Evolutionary conservation across 2,329 filamentous ascomycete species (phyloP).

Genomic region (Mycogone perniciosa): DNA sequence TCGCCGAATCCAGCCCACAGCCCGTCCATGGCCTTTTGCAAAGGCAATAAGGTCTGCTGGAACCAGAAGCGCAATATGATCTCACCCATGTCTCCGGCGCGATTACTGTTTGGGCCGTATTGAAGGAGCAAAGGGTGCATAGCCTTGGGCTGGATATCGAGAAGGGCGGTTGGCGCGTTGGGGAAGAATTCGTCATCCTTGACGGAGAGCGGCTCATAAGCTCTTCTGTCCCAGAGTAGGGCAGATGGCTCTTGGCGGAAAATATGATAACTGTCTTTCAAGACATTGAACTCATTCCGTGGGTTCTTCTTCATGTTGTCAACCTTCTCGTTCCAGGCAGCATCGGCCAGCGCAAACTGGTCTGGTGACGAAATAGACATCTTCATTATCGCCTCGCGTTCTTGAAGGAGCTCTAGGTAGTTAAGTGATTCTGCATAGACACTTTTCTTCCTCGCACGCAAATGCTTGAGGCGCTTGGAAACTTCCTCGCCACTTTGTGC

Average conservation of each 20-base stretch:
- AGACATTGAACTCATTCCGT: constrained; percentile 31
- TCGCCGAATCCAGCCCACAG: constrained; percentile 56
- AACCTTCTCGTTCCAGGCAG: constrained; percentile 31
- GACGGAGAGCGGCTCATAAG: constrained; percentile 61
- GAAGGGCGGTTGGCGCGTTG: constrained; percentile 46
- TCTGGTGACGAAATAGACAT: constrained; percentile 16
- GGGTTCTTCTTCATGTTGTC: constrained; percentile 27
- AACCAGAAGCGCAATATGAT: constrained; percentile 40
- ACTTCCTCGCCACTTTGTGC: constrained; percentile 1
- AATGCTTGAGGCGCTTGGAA: constrained; percentile 19
- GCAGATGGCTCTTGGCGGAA: constrained; percentile 43
- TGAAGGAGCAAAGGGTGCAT: constrained; percentile 43
- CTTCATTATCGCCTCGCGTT: constrained; percentile 23
- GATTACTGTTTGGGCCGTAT: constrained; percentile 33
- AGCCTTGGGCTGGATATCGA: constrained; percentile 61
- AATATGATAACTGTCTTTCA: constrained; percentile 49
- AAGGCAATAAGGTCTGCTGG: constrained; percentile 35
- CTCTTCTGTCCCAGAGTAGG: constrained; percentile 63
- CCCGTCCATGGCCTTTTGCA: constrained; percentile 41
- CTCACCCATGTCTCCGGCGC: constrained; percentile 46
- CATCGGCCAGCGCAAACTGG: constrained; percentile 25
- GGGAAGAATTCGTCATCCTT: constrained; percentile 61
- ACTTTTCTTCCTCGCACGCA: constrained; percentile 24
- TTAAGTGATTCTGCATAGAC: constrained; percentile 15
- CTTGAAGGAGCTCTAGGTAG: constrained; percentile 28